Evolutionary conservation across 75 land plant genomes (phyloP).

Genomic region (Pinus taeda): DNA sequence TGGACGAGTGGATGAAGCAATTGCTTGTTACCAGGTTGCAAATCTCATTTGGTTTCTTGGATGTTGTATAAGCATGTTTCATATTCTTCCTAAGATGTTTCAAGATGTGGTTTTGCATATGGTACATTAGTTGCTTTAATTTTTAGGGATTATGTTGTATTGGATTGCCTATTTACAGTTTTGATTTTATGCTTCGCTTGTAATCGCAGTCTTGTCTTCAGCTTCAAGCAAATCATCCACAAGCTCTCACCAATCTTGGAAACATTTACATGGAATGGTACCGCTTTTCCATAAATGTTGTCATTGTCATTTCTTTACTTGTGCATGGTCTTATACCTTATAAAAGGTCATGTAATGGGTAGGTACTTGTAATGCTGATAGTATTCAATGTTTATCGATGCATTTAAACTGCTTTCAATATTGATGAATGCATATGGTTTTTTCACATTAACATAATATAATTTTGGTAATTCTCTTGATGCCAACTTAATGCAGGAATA

Average conservation of each 20-base stretch:
- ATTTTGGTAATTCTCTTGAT: not conserved
- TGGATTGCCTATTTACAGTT: not conserved
- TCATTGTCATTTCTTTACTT: not conserved
- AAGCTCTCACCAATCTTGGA: slow-evolving; percentile 98
- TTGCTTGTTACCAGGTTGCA: slow-evolving; percentile 83
- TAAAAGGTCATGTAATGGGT: too few relatives aligned
- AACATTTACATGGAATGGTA: slow-evolving; percentile 99
- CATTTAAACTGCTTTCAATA: not conserved
- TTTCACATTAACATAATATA: not conserved
- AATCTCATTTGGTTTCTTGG: not conserved
- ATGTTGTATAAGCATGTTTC: not conserved
- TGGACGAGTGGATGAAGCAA: slow-evolving; percentile 93
- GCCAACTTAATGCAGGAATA: slow-evolving; percentile 58
- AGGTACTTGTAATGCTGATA: too few relatives aligned
- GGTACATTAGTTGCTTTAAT: not conserved
- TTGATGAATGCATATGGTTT: not conserved
- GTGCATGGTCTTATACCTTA: not conserved
- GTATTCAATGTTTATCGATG: too few relatives aligned
- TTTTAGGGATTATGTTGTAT: not conserved
- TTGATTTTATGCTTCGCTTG: not conserved
- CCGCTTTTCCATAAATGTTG: not conserved
- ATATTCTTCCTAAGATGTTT: not conserved
- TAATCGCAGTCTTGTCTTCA: slow-evolving; percentile 75
- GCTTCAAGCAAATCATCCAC: slow-evolving; percentile 88
- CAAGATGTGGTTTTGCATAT: not conserved